Conservation (phyloP, 2,329 filamentous ascomycete genomes). For the Colletotrichum sp. region DNA sequence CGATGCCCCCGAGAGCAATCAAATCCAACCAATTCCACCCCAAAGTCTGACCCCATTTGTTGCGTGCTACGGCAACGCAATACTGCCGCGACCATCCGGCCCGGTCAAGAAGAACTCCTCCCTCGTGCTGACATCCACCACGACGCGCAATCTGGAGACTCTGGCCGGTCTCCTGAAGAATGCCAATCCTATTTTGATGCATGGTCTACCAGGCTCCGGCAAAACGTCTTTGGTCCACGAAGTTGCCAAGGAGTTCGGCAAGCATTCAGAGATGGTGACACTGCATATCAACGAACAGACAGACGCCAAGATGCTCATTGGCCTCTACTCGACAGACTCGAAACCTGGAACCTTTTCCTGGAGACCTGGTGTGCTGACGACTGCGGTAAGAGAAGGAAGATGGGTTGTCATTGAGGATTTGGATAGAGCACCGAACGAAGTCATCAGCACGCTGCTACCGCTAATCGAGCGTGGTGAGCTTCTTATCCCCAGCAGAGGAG, state of each 20-base stretch:
- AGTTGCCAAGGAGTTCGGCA: conserved; percentile 79
- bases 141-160: conserved; percentile 70
- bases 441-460: conserved; percentile 90
- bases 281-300: conserved; percentile 98
- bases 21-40: conserved; percentile 25
- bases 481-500: conserved; percentile 85
- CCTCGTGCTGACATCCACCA: conserved; percentile 76
- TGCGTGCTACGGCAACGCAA: conserved; percentile 66
- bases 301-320: conserved; percentile 94
- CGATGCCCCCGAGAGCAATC: conserved; percentile 22
- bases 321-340: conserved; percentile 88
- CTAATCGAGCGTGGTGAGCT: conserved; percentile 93
- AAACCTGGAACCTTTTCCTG: conserved; percentile 90
- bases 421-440: conserved; percentile 91
- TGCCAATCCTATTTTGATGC: conserved; percentile 76
- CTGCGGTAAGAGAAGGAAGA: conserved; percentile 89
- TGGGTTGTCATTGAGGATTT: conserved; percentile 99
- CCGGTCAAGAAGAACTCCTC: conserved; percentile 42
- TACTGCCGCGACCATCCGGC: conserved; percentile 69
- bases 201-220: conserved; percentile 83
- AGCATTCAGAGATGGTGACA: conserved; percentile 84
- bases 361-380: conserved; percentile 91
- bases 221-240: conserved; percentile 90
- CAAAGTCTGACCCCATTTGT: conserved; percentile 64
- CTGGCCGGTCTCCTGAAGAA: conserved; percentile 73